Evolutionary conservation across 768 basidiomycete genomes (phyloP), one percentile per base, ranked within the genome.

Genomic region (Kwoniella dendrophila): DNA sequence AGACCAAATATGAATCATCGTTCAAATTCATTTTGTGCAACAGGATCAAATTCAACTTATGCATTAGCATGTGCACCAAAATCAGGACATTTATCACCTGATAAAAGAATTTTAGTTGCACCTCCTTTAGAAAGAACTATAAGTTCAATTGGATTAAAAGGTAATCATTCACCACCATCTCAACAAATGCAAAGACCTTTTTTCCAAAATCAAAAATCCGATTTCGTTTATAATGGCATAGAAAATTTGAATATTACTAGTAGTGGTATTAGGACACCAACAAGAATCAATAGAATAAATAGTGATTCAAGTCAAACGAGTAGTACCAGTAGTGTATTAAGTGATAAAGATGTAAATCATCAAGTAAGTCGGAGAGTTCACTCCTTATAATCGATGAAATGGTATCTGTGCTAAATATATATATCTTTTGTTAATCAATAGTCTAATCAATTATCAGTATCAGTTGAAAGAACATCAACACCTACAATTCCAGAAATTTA

Each of bases 151-250:
- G 63, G 63, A 18, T 43, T 22, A 22, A 59, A 48, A 36, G 63
- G 58, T 14, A 65, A 65, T 27, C 29, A 27, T n/a, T 58, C 58
- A n/a, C 58, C 51, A 1, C 38, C 50, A 3, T 50, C 12, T 59
- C 63, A 65, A 48, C 57, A 59, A 51, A 65, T 65, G 63, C 36
- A 49, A 18, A 41, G 63, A 36, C 63, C 63, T 6, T 38, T 56
- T n/a, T 27, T 30, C n/a, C 20, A 11, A 14, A 20, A 11, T 10
- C 41, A 43, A n/a, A n/a, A n/a, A n/a, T n/a, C n/a, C n/a, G n/a
- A n/a, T n/a, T n/a, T n/a, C n/a, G n/a, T n/a, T n/a, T n/a, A n/a
- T n/a, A 49, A 33, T 20, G 58, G 49, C 8, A 29, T 38, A 18
- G 49, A 24, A 4, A 33, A 29, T 20, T 29, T 32, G 27, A 30